These are phyloP conservation scores for Candida bentonensis DNA, from an alignment of 805 yeast species.

Conservation along the genomic window DNA sequence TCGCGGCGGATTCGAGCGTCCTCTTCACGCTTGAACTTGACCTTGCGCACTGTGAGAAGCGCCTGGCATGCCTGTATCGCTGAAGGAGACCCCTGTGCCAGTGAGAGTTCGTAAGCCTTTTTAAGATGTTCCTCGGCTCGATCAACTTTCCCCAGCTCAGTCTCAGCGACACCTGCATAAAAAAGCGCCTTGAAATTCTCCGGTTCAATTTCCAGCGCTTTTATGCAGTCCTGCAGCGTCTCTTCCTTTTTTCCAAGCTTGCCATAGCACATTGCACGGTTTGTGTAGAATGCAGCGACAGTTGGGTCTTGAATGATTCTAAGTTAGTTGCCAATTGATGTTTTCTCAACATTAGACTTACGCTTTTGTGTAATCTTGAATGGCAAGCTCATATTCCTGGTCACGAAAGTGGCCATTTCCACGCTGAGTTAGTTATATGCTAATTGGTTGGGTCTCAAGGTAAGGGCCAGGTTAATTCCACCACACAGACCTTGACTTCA, in stretches of 20 bases:
- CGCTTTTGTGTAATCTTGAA: conserved; percentile 17
- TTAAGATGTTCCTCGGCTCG: conserved; percentile 15
- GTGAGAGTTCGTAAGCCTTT: conserved; percentile 18
- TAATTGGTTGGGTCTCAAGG: neutral
- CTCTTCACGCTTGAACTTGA: conserved; percentile 16
- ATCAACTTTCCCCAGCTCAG: conserved; percentile 11
- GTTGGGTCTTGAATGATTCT: conserved; percentile 14
- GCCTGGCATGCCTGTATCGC: conserved; percentile 13
- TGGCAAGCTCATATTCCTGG: conserved; percentile 16
- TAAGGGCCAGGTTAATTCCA: neutral
- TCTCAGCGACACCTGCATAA: neutral
- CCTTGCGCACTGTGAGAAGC: conserved; percentile 13
- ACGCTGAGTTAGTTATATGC: neutral
- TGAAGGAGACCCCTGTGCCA: conserved; percentile 16
- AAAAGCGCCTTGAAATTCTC: conserved; percentile 6
- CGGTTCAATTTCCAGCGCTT: conserved; percentile 16
- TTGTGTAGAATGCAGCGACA: neutral
- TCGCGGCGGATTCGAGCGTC: conserved; percentile 10
- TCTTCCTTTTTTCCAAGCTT: conserved; percentile 13
- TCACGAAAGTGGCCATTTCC: conserved; percentile 17
- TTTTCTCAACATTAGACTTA: conserved; percentile 7
- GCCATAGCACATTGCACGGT: conserved; percentile 16
- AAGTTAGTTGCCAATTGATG: conserved; percentile 2
- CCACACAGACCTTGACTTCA: too few relatives aligned
- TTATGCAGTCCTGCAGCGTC: conserved; percentile 15